Base-by-base conservation (phyloP, 1,139 yeast species). In the Lodderomyces metapsilosis region DNA sequence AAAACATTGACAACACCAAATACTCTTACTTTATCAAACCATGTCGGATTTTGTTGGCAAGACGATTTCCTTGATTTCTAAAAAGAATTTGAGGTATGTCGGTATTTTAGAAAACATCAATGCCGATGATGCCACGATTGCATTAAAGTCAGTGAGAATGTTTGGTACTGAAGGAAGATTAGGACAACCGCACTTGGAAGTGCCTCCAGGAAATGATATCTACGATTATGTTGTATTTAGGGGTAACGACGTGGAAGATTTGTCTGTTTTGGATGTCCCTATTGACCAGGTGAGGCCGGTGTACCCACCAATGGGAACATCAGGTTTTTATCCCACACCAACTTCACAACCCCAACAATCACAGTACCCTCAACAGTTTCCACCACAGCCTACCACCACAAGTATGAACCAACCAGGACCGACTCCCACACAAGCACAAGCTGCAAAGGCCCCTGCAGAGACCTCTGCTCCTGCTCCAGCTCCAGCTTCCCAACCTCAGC, bases 131-230 rank as follows among this genome's bases (percentile, higher is more conserved):
- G 88, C 96, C 49, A 89, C 97, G 1, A 95, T 92, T 41, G 85
- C 98, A 12, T 75, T 92, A 54, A 78, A 78, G 43, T 75, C 83
- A 40, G 98, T 92, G 38, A 78, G 91, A 48, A 82, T 91, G 41
- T 84, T 84, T 54, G 98, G 98, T 43, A 86, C 98, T 12, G 98
- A 92, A 61, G 97, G 96, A 22, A 79, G 98, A 55, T 74, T 85
- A 54, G 81, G 82, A 27, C 87, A 84, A 60, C 85, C 88, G 1
- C 51, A 74, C 18, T 73, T 77, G 49, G 96, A 88, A 60, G 82
- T 89, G 35, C 78, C 82, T 43, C 88, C 97, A 5, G 80, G 86
- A 12, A 73, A 74, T 34, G 87, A 83, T 40, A 75, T 85, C 15
- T 88, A 82, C 60, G 92, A 88, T 35, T 80, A 79, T 49, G 91